Conservation (phyloP, 2,329 filamentous ascomycete species). For the Aspergillus pseudoviridinutans region DNA sequence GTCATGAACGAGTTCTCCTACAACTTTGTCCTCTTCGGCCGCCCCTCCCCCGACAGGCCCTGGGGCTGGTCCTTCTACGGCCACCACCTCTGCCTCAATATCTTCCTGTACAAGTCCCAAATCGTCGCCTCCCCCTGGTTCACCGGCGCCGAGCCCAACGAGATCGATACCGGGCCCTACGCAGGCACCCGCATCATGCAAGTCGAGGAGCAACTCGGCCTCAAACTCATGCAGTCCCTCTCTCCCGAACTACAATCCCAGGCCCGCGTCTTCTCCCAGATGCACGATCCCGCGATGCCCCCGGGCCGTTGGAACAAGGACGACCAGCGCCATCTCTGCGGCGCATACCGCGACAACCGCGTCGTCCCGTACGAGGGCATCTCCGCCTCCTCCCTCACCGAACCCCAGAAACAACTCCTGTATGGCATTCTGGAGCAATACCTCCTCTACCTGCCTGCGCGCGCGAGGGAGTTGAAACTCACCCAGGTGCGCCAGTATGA, state of each 20-base stretch:
- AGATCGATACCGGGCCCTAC: constrained; percentile 63
- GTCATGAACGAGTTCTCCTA: constrained; percentile 74
- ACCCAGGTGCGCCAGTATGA: constrained; percentile 54
- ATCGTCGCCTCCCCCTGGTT: constrained; percentile 71
- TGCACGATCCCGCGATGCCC: constrained; percentile 64
- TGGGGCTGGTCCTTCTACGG: constrained; percentile 77
- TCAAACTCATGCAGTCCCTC: constrained; percentile 67
- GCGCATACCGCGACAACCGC: constrained; percentile 74
- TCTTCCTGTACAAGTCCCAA: constrained; percentile 63
- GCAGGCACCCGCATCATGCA: constrained; percentile 63
- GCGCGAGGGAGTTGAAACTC: constrained; percentile 53
- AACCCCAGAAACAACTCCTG: constrained; percentile 53
- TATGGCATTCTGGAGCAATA: constrained; percentile 60
- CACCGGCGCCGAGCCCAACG: constrained; percentile 74
- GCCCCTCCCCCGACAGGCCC: constrained; percentile 52
- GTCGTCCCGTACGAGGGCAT: constrained; percentile 71
- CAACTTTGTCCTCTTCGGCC: constrained; percentile 69
- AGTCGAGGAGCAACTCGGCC: constrained; percentile 59
- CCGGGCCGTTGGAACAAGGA: constrained; percentile 68
- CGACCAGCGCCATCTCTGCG: constrained; percentile 73
- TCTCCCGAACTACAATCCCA: constrained; percentile 41
- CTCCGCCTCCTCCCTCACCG: constrained; percentile 43
- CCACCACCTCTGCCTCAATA: constrained; percentile 70
- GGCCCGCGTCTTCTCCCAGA: constrained; percentile 56
- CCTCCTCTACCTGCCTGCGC: constrained; percentile 61